Conservation (phyloP, 2,329 filamentous ascomycete species). For the Balansia obtecta region DNA sequence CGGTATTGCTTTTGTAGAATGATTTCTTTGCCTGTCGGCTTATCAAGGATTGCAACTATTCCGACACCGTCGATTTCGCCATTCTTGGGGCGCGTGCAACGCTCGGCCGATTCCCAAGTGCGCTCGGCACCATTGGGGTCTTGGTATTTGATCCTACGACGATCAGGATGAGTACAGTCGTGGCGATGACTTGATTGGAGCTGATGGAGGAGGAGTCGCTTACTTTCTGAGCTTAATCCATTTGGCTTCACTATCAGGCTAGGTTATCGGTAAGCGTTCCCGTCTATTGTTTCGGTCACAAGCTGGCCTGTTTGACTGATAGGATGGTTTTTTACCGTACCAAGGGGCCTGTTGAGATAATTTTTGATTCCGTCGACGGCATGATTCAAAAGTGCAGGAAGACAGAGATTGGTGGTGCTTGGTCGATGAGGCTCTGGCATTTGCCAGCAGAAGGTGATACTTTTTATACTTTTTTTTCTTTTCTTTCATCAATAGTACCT, state of each 20-base stretch:
- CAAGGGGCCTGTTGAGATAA: constrained; percentile 31
- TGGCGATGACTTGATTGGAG: too few species aligned
- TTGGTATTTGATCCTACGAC: constrained; percentile 44
- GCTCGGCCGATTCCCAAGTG: constrained; percentile 62
- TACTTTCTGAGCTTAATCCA: constrained; percentile 51
- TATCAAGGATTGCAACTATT: constrained; percentile 56
- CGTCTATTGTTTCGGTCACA: neutral
- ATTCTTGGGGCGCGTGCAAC: constrained; percentile 50
- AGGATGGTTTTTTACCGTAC: constrained; percentile 18
- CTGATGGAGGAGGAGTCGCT: neutral
- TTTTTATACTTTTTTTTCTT: too few species aligned
- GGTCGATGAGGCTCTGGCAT: too few species aligned
- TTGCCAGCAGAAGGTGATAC: too few species aligned
- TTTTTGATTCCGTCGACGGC: constrained; percentile 30
- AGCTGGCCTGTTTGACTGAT: neutral
- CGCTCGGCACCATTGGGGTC: constrained; percentile 47
- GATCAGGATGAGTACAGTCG: neutral
- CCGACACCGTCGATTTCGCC: constrained; percentile 60
- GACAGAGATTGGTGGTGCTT: neutral
- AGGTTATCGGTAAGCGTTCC: neutral
- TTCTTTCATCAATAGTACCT: too few species aligned
- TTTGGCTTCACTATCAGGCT: constrained; percentile 40
- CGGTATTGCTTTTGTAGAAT: constrained; percentile 57
- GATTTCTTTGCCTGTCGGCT: constrained; percentile 38
- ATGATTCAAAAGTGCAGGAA: constrained; percentile 14